These are phyloP conservation scores for Trypethelium eluteriae DNA, from an alignment of 495 filamentous ascomycete species.

Conservation along the genomic window DNA sequence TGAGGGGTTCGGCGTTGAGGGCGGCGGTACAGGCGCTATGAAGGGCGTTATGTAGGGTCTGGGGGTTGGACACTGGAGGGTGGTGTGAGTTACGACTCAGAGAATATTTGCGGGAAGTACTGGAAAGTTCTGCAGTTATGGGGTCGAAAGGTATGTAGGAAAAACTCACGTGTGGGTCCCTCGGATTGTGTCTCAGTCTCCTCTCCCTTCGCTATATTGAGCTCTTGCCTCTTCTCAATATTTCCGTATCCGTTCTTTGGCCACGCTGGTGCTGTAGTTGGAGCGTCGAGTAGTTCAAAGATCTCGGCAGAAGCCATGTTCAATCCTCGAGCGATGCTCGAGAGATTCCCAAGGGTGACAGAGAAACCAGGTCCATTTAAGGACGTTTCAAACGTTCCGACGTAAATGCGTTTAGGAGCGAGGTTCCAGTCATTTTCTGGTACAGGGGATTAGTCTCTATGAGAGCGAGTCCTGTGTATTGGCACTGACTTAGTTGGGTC, in stretches of 20 bases:
- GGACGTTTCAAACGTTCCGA: slow-evolving; percentile 50
- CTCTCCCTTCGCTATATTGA: slow-evolving; percentile 17
- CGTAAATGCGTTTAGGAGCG: slow-evolving; percentile 34
- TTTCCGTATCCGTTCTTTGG: slow-evolving; percentile 31
- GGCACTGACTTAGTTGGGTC: slow-evolving; percentile 39
- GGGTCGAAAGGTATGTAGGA: not conserved
- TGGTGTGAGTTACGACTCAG: not conserved
- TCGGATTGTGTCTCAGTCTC: slow-evolving; percentile 9
- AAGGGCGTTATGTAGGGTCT: slow-evolving; percentile 42
- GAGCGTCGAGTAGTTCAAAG: slow-evolving; percentile 46
- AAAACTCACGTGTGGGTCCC: slow-evolving; percentile 18
- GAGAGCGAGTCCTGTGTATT: not conserved
- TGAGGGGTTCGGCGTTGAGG: slow-evolving; percentile 48
- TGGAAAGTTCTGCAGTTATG: not conserved
- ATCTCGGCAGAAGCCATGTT: slow-evolving; percentile 42
- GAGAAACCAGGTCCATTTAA: slow-evolving; percentile 58
- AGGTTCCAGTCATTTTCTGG: slow-evolving; percentile 42
- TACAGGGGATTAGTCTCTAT: slow-evolving; percentile 10
- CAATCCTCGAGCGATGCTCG: slow-evolving; percentile 39
- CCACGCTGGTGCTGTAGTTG: slow-evolving; percentile 48
- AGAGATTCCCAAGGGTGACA: slow-evolving; percentile 50
- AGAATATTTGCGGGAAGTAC: not conserved
- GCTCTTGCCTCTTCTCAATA: slow-evolving; percentile 21
- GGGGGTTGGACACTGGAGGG: not conserved
- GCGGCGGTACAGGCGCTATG: slow-evolving; percentile 45